phyloP scores from a whole-genome alignment of 2,329 filamentous ascomycete species.

The Sporothrix curviconia region DNA sequence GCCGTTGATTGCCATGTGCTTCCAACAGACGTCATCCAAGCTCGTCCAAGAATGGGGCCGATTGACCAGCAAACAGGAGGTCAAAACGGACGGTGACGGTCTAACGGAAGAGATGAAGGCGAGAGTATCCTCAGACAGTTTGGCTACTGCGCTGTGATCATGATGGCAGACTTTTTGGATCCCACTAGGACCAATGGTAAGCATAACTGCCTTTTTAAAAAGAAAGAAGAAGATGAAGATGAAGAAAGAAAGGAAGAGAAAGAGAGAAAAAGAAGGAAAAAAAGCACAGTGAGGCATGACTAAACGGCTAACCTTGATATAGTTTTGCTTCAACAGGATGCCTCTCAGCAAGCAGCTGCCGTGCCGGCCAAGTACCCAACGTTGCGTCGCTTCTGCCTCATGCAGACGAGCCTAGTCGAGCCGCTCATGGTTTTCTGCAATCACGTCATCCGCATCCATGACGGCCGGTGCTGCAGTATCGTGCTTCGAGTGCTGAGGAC shows the following conservation, averaged over 20 bases:
- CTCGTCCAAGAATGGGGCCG: conserved; percentile 81
- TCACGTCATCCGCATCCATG: conserved; percentile 81
- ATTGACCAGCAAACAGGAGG: conserved; percentile 57
- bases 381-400: conserved; percentile 77
- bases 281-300: neutral
- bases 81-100: conserved; percentile 64
- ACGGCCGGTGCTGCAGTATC: conserved; percentile 79
- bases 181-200: conserved; percentile 56
- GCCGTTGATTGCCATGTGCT: conserved; percentile 73
- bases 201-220: no score
- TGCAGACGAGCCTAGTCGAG: conserved; percentile 70
- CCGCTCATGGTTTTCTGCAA: conserved; percentile 87
- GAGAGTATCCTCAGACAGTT: conserved; percentile 87
- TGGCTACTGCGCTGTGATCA: conserved; percentile 84
- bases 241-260: neutral
- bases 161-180: conserved; percentile 84
- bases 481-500: conserved; percentile 81
- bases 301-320: neutral
- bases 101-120: conserved; percentile 96
- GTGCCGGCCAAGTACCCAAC: conserved; percentile 41
- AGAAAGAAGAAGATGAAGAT: neutral
- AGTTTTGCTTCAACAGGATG: conserved; percentile 29
- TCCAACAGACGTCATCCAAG: conserved; percentile 80
- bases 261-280: neutral
- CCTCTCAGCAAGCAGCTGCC: conserved; percentile 24